These are phyloP conservation scores for Phytopythium chamaehyphon DNA, from an alignment of 352 stramenopile genomes.

Conservation along the genomic window DNA sequence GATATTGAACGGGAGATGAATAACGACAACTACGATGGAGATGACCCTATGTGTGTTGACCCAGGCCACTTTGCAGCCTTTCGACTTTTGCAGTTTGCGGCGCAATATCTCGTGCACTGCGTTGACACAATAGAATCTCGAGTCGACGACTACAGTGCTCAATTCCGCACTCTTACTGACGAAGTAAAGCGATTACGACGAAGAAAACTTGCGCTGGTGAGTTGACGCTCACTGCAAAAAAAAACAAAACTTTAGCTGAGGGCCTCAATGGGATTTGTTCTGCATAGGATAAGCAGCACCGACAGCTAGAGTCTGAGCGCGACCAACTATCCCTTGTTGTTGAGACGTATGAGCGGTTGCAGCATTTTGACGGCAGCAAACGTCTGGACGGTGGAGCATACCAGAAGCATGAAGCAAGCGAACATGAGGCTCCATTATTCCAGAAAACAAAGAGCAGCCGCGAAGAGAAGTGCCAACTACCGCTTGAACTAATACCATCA, in stretches of 20 bases:
- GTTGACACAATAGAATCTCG: conserved; percentile 33
- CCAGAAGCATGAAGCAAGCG: no score
- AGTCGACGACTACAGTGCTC: conserved; percentile 32
- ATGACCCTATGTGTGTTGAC: conserved; percentile 32
- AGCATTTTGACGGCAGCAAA: conserved; percentile 8
- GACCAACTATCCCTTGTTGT: conserved; percentile 50
- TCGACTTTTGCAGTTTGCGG: conserved; percentile 48
- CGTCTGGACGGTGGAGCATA: no score
- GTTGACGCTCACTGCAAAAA: background rate
- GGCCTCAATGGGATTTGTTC: background rate
- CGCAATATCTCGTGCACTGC: conserved; percentile 70
- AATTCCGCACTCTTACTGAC: conserved; percentile 18
- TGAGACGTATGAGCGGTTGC: conserved; percentile 44
- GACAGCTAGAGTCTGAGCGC: conserved; percentile 44
- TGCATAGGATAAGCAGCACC: conserved; percentile 29
- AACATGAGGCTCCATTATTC: no score
- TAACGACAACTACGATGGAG: conserved; percentile 17
- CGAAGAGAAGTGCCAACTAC: background rate
- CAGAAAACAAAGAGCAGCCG: background rate
- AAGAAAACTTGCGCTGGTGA: conserved; percentile 24
- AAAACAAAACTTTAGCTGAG: no score
- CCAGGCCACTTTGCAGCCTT: conserved; percentile 47
- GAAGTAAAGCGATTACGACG: conserved; percentile 14
- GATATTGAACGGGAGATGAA: conserved; percentile 49
- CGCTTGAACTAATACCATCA: no score